phyloP scores from a whole-genome alignment of 257 asterid genomes.

The Nyctanthes arbortristis region DNA sequence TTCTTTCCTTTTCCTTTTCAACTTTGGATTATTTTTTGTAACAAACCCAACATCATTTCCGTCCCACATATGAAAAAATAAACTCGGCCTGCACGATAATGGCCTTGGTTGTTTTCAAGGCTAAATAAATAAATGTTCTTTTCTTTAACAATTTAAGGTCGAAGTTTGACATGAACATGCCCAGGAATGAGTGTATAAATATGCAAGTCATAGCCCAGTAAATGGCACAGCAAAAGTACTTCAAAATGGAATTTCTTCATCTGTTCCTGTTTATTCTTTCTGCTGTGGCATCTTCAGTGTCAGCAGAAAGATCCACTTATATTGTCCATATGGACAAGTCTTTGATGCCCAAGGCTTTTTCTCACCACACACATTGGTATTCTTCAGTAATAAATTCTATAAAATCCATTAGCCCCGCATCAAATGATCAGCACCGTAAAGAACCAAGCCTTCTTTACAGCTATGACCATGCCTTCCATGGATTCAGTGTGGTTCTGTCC shows the following conservation, averaged over 20 bases:
- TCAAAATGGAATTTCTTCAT: conserved; percentile 24
- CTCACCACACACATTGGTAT: conserved; percentile 35
- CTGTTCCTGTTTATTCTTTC: conserved; percentile 12
- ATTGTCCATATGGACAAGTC: conserved; percentile 51
- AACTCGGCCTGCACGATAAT: too few relatives aligned
- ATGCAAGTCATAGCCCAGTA: not conserved
- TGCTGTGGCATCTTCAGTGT: conserved; percentile 1
- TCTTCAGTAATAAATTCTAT: conserved; percentile 18
- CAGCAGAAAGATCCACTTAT: conserved; percentile 31
- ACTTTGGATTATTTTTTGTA: too few relatives aligned
- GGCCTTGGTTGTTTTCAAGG: too few relatives aligned
- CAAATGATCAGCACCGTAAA: not conserved
- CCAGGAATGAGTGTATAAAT: not conserved
- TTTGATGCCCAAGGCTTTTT: conserved; percentile 38
- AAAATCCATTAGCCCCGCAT: not conserved
- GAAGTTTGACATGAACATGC: too few relatives aligned
- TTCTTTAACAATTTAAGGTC: not conserved
- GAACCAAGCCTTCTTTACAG: conserved; percentile 28
- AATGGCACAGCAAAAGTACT: not conserved
- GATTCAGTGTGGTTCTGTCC: conserved; percentile 41
- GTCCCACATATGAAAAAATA: too few relatives aligned
- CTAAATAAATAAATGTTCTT: not conserved
- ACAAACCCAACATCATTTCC: too few relatives aligned
- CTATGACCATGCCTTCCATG: conserved; percentile 41
- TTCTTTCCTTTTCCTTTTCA: too few relatives aligned